Percentiles rank a stretch among this genome's conserved stretches.
Evolutionary conservation across 179 eudicot genomes (phyloP).

Genomic region (Heliamphora pulchella): DNA sequence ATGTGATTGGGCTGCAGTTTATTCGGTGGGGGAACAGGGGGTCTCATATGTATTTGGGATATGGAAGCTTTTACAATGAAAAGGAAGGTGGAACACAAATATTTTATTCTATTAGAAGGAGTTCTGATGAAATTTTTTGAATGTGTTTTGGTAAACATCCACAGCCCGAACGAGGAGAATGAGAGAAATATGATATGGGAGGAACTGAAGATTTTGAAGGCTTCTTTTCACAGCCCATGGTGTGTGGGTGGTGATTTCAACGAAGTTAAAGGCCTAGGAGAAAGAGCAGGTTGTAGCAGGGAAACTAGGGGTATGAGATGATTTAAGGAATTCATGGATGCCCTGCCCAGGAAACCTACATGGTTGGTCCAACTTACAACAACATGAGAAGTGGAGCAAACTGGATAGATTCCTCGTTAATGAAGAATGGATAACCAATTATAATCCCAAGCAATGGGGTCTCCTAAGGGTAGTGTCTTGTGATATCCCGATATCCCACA

Average conservation of each 20-base stretch:
- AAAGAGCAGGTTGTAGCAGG: not conserved
- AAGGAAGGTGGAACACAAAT: no score
- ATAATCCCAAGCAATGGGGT: not conserved
- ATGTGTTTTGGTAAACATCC: no score
- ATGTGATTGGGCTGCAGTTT: no score
- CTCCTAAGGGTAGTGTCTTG: not conserved
- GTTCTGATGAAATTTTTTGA: no score
- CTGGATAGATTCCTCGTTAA: not conserved
- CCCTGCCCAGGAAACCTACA: not conserved
- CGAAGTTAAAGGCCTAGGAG: not conserved
- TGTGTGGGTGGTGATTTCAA: not conserved
- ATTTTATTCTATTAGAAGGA: no score
- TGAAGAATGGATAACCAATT: not conserved
- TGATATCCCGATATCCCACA: no score
- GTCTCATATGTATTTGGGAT: not conserved
- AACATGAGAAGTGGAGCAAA: not conserved
- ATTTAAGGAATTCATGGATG: not conserved
- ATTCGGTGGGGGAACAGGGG: not conserved
- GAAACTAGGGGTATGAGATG: not conserved
- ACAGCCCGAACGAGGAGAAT: not conserved
- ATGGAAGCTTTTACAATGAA: no score
- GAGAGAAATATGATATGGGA: not conserved
- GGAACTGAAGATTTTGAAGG: not conserved
- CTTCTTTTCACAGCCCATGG: not conserved
- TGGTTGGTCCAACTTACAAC: not conserved